Evolutionary conservation across 2,329 filamentous ascomycete genomes (phyloP), one percentile per base, ranked within the genome.

Genomic region (Fusarium veterinarium): DNA sequence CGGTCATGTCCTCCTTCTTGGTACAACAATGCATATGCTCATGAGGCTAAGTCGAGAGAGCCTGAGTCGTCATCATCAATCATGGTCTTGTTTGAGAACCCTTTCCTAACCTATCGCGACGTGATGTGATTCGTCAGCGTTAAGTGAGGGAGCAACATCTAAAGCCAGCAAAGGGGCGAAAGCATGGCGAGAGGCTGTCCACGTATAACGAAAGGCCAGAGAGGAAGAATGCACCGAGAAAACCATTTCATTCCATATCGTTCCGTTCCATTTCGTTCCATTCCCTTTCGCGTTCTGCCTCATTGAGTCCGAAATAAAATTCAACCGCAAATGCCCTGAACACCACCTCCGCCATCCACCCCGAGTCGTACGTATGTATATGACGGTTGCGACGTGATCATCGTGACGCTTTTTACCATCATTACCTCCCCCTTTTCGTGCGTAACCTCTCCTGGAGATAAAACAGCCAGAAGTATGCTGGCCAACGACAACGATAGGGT

Each of bases 391-490:
- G 49, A 42, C 57, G 42, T 60, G 28, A 52, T 59, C 52, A 55
- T 70, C 44, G 44, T 49, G 56, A 61, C 68, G 44, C 48, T 57
- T 68, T 51, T 59, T 48, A 45, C 65, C 75, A 75, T 74, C 70
- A 70, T 74, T 67, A 64, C 56, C 60, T 46, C 44, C 41, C 64
- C 63, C 44, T 70, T 58, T 60, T 49, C 44, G 38, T 60, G 48
- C 41, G 41, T 71, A 65, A 46, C 60, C 67, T 40, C 45, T 45
- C 61, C 35, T 48, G 51, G 52, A 51, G 65, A 75, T 73, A 73
- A 51, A 53, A 69, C 65, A 76, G 57, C 69, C 74, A 75, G 76
- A 67, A 44, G 38, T 52, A 60, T 67, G 66, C 74, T 66, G 68
- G 67, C 48, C 67, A 66, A 71, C 67, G 60, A 63, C 56, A 61